Evolutionary conservation across 441 rosid genomes (phyloP), one percentile per base, ranked within the genome.

Genomic region (Brassica balearica): DNA sequence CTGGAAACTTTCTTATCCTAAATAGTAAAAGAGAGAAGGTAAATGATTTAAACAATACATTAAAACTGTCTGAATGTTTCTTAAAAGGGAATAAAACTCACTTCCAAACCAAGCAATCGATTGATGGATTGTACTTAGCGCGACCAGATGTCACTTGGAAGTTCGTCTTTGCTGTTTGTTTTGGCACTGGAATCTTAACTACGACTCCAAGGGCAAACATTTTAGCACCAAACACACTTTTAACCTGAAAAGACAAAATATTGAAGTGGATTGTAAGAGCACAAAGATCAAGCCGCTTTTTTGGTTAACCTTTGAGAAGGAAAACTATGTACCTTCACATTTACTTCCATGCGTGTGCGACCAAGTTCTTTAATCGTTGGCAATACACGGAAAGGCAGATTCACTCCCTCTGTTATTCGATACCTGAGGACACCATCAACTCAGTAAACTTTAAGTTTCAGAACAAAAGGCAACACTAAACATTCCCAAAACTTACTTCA

Each of bases 51-150:
- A 0, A 25, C 27, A 25, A 25, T 25, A 25, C 27, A 0, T 25
- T 25, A 0, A 25, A 25, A 25, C 27, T 25, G 27, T 25, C 36
- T 22, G 25, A 3, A 27, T 34, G 12, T 46, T 41, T 62, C 9
- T 10, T n/a, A 62, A 14, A 17, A 25, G 53, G 8, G 15, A 48
- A 7, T 12, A 25, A 23, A 6, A 61, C 65, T 62, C 0, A 92
- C 97, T 95, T 95, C 99, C 99, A 95, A 76, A 95, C 95, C 88
- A 95, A 84, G 88, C 98, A 96, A 83, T 94, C 98, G 77, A 90
- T 88, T 48, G 96, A 83, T 65, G 99, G 98, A 85, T 96, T 96
- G 80, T 96, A 96, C 86, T 96, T 94, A 6, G 98, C 99, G 65
- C 93, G 90, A 78, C 99, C 98, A 2, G 95, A 89, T 59, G 98